Evolutionary conservation across 177 flowering plant species (phyloP), one percentile per base, ranked within the genome.

Genomic region (Telopea speciosissima): DNA sequence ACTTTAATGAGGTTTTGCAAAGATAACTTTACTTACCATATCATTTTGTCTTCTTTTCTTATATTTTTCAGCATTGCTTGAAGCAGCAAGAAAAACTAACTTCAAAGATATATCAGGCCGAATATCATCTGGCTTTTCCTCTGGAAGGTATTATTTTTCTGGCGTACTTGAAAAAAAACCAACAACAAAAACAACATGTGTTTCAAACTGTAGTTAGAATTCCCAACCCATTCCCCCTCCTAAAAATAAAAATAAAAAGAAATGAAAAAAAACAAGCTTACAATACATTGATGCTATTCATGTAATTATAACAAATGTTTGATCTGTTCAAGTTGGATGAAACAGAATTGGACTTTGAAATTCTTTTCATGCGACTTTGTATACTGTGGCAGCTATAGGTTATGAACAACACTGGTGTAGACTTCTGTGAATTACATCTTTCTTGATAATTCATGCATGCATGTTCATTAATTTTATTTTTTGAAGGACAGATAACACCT

Each of bases 11-110:
- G 8, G 2, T 68, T 66, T 59, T 28, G 59, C 3, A 33, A 24
- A 33, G 4, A 6, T 60, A 54, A 66, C 8, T 21, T 44, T 44
- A 19, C 63, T 40, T 58, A 58, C 62, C 36, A 8, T 16, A 28
- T 40, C 24, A 11, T 56, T 33, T 67, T 49, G 54, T 68, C 17
- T 21, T 49, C 12, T 60, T 42, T 72, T 63, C 24, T 45, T 26
- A n/a, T 36, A 5, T 25, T 76, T 52, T 76, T 74, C 87, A 94
- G 99, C 99, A 74, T 75, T 95, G 82, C 96, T 95, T 56, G 97
- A 95, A 83, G 86, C 90, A 63, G 88, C 97, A 65, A 91, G 89
- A 79, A 91, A 89, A 83, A 86, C 87, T 13, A 90, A 95, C 75
- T 88, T 95, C 84, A 85, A 79, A 60, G 89, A 82, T 66, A 76